Evolutionary conservation across 2,329 filamentous ascomycete species (phyloP).

Genomic region (Nothomitra cinnamomea): DNA sequence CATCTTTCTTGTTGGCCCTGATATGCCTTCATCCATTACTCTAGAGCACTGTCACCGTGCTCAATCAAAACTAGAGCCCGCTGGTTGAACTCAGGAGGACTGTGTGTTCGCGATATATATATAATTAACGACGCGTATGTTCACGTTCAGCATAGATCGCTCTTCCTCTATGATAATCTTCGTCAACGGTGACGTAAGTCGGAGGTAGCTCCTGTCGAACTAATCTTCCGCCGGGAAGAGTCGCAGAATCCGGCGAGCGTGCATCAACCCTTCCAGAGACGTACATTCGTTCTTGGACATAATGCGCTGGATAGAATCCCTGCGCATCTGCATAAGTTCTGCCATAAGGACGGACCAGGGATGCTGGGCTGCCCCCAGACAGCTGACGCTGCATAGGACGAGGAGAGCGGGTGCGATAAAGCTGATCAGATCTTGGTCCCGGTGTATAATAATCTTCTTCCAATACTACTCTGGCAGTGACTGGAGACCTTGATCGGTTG

Average conservation of each 20-base stretch:
- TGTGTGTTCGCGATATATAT: no score
- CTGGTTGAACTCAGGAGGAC: neutral
- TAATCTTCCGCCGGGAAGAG: neutral
- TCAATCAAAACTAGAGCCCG: neutral
- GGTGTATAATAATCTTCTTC: neutral
- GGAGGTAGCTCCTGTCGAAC: neutral
- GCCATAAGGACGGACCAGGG: neutral
- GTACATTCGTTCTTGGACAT: neutral
- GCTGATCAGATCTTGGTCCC: neutral
- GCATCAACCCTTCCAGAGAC: neutral
- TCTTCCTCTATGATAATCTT: constrained; percentile 1
- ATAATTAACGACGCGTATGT: neutral
- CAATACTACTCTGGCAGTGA: neutral
- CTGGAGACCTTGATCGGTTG: constrained; percentile 18
- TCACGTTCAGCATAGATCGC: neutral
- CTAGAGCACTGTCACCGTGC: no score
- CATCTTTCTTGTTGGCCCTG: no score
- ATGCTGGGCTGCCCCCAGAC: neutral
- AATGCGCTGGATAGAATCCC: neutral
- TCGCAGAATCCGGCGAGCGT: neutral
- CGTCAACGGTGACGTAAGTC: neutral
- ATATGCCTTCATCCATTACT: no score
- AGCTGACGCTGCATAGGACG: neutral
- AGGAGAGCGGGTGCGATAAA: constrained; percentile 5
- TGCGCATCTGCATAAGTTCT: neutral